phyloP scores from a whole-genome alignment of 768 basidiomycete species.

The Boletellus ananas region DNA sequence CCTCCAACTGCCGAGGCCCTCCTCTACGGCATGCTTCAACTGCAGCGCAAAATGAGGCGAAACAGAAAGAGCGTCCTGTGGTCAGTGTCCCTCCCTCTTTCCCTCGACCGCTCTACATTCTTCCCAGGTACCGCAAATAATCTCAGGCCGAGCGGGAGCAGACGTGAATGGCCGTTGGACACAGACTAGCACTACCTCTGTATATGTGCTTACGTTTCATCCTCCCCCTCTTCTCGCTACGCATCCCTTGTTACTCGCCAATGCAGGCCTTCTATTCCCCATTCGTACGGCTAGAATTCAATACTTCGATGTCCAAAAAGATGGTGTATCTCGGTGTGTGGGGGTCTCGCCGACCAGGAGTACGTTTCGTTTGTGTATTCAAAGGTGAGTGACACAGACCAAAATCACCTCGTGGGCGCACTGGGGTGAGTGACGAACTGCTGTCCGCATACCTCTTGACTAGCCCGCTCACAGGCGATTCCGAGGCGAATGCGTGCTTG shows the following conservation, averaged over 20 bases:
- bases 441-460: not conserved
- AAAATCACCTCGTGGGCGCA: too few species aligned
- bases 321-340: not conserved
- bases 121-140: constrained; percentile 28
- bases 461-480: too few species aligned
- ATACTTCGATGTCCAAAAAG: not conserved
- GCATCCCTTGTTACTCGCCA: constrained; percentile 1
- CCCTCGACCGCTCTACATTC: not conserved
- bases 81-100: constrained; percentile 38
- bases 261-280: not conserved
- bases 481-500: too few species aligned
- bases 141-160: not conserved
- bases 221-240: constrained; percentile 4
- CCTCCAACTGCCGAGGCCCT: constrained; percentile 96
- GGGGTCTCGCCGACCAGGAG: not conserved
- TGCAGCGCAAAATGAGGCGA: constrained; percentile 93
- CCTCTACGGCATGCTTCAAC: constrained; percentile 93
- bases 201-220: constrained; percentile 12
- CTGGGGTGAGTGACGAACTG: too few species aligned
- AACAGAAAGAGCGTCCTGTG: constrained; percentile 85
- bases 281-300: not conserved
- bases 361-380: not conserved
- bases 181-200: constrained; percentile 25
- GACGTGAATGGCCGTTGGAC: constrained; percentile 6
- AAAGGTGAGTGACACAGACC: too few species aligned